Evolutionary conservation across 768 basidiomycete species (phyloP), one percentile per base, ranked within the genome.

Genomic region (Rhodotorula taiwanensis): DNA sequence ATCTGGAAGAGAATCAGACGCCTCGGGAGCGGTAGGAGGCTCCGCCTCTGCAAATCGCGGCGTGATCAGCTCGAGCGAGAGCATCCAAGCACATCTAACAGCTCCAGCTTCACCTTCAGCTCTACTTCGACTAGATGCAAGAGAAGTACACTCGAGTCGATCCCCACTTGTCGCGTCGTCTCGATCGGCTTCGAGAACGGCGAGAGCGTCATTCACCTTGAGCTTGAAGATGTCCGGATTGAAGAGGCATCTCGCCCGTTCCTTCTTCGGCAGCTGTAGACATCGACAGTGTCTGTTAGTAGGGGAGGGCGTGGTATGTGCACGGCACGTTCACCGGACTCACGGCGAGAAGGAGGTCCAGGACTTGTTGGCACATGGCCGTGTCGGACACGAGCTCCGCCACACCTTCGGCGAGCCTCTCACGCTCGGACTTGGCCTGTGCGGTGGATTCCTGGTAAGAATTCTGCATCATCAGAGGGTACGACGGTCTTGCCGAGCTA

Each of bases 171-270:
- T 33, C 14, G 25, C 51, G 2, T 23, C 15, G 33, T 52, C 51
- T 42, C 78, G 80, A 21, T 82, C 82, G 18, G 76, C 83, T 31
- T 85, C 86, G 31, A 94, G 75, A 27, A 94, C 86, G 71, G 81
- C 78, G 77, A 86, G 87, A 21, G 91, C 91, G 69, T 91, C 89
- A 2, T 81, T 81, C 25, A 93, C 78, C 77, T 93, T 93, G 27
- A 78, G 79, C 54, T 84, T 81, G 30, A 93, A 79, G 33, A 89
- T 81, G 70, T 92, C 89, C 18, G 80, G 79, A 67, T 90, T 93
- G 80, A 94, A 94, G 44, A 93, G 78, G 76, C 90, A 92, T 83
- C 93, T 81, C 0, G 89, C 89, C 20, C 90, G 83, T 68, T 94
- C 91, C 63, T 87, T 83, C 76, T 91, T 93, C 2, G 87, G 85